A percentile compares a stretch with the other conserved stretches of the same genome.
Evolutionary conservation across 805 yeast genomes (phyloP).

Genomic region (Cyberlindnera euphorbiiphila): DNA sequence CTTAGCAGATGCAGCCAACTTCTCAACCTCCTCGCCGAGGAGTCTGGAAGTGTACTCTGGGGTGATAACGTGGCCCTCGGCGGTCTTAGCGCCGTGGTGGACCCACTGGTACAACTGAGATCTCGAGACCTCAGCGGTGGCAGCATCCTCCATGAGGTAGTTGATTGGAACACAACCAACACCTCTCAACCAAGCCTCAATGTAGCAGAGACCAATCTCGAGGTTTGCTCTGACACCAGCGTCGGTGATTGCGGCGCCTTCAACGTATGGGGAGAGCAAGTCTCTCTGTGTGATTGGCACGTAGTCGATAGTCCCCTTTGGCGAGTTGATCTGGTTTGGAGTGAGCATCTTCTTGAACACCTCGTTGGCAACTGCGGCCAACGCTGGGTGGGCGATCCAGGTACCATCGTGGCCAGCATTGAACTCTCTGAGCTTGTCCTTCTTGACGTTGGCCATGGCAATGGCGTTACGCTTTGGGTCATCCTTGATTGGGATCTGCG

Average conservation of each 20-base stretch:
- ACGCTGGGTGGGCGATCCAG: constrained; percentile 87
- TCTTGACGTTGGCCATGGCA: constrained; percentile 69
- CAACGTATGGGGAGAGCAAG: constrained; percentile 49
- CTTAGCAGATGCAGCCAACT: constrained; percentile 44
- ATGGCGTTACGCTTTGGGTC: constrained; percentile 58
- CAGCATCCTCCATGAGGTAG: constrained; percentile 86
- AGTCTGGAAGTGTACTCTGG: constrained; percentile 54
- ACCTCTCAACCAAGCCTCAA: constrained; percentile 85
- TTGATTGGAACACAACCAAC: constrained; percentile 84
- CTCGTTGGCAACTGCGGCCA: constrained; percentile 67
- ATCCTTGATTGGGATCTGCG: constrained; percentile 76
- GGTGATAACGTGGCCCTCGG: constrained; percentile 58
- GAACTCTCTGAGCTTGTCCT: constrained; percentile 74
- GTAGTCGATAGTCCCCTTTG: constrained; percentile 30
- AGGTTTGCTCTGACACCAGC: constrained; percentile 68
- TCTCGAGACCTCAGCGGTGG: constrained; percentile 84
- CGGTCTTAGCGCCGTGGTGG: constrained; percentile 57
- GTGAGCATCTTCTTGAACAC: constrained; percentile 79
- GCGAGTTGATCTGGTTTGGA: constrained; percentile 61
- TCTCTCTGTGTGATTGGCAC: constrained; percentile 36
- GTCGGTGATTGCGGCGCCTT: constrained; percentile 59
- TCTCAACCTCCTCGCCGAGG: constrained; percentile 58
- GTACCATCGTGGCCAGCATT: constrained; percentile 81
- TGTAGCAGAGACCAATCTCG: constrained; percentile 72
- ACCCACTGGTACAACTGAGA: constrained; percentile 84